These are phyloP conservation scores for Dioscorea dumetorum DNA, from an alignment of 106 monocot genomes.

Conservation along the genomic window DNA sequence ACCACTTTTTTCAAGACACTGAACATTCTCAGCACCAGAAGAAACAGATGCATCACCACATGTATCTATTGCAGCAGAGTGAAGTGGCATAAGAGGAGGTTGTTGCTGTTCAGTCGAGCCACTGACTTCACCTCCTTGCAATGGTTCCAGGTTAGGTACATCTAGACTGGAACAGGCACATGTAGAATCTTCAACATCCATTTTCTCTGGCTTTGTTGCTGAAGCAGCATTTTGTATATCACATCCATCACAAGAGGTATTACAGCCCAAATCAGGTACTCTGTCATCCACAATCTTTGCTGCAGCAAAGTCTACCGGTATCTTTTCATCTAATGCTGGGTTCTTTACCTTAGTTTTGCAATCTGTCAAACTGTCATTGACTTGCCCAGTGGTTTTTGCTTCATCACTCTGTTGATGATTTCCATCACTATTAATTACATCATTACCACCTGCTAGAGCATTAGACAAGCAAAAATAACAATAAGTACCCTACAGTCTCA, in stretches of 20 bases:
- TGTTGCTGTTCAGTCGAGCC: background rate
- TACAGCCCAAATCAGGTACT: no score
- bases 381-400: background rate
- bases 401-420: conserved; percentile 5
- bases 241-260: background rate
- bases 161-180: background rate
- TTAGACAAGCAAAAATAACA: background rate
- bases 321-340: conserved; percentile 13
- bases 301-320: conserved; percentile 1
- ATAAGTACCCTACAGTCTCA: background rate
- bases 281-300: conserved; percentile 3
- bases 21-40: conserved; percentile 8
- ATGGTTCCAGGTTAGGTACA: background rate
- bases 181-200: conserved; percentile 5
- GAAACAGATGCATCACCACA: conserved; percentile 8
- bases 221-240: conserved; percentile 1
- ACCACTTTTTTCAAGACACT: conserved; percentile 9
- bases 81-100: conserved; percentile 1
- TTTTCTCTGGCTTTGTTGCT: conserved; percentile 10
- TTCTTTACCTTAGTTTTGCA: background rate
- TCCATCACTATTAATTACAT: background rate
- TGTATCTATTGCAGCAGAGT: background rate
- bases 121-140: background rate
- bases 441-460: conserved; percentile 16
- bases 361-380: background rate